Evolutionary conservation across 768 basidiomycete species (phyloP), one percentile per base, ranked within the genome.

Genomic region (Royoungia palumana): DNA sequence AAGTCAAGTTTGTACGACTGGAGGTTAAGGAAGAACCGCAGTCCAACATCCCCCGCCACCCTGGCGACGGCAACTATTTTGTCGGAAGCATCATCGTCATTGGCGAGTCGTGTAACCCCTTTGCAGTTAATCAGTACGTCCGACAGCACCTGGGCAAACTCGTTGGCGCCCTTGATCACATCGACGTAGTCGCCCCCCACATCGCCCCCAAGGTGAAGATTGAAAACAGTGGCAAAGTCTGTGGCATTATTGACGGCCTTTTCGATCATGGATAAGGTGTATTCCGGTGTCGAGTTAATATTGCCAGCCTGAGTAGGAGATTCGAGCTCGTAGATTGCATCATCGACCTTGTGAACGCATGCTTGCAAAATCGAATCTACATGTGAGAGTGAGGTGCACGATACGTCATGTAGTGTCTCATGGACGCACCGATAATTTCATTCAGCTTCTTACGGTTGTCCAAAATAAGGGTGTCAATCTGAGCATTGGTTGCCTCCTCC

Each of bases 401-500:
- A 9, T 19, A 34, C 32, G 8, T 61, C 46, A 4, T 11, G 24
- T 4, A 8, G 0, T 50, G n/a, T 21, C 14, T 12, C 12, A 27
- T 39, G 20, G 19, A 67, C 73, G 32, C 25, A 90, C 91, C 90
- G 61, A 99, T 98, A 64, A 99, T 94, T 59, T 92, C 81, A 69
- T 99, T 98, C 56, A 99, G 76, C 71, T 98, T 95, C 77, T 98
- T 98, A 66, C 94, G 82, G 65, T 95, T 88, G 63, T 99, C 96
- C 46, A 99, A 75, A 53, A 99, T 94, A 59, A 99, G 79, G 3
- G 85, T 95, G 66, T 98, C 95, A 59, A 99, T 94, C 67, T 98
- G 93, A n/a, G 92, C 89, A 63, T 91, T 90, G 51, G 90, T 93
- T 0, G 94, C 92, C 56, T 90, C 87, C 58, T 93, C 92, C 21